phyloP scores from a whole-genome alignment of 306 rosid species.

The Prunus kanzakura region DNA sequence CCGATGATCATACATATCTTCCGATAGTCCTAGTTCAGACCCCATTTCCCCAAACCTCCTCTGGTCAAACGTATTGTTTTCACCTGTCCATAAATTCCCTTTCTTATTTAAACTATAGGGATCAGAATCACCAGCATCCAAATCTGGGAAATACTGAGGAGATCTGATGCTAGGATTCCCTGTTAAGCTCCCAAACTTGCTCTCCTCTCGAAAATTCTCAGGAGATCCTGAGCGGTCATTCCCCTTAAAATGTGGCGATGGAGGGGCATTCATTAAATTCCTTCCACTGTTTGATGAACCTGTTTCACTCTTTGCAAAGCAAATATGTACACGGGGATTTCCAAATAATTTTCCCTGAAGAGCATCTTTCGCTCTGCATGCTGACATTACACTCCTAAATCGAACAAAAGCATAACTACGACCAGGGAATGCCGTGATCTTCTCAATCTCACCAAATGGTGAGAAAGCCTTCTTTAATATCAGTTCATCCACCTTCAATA shows the following conservation, averaged over 20 bases:
- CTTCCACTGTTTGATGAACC: constrained; percentile 71
- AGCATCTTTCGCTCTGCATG: constrained; percentile 70
- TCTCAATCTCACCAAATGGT: constrained; percentile 88
- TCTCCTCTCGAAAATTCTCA: constrained; percentile 47
- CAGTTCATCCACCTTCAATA: constrained; percentile 74
- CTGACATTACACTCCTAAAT: constrained; percentile 58
- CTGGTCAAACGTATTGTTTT: constrained; percentile 41
- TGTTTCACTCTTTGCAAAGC: constrained; percentile 87
- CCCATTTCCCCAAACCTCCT: constrained; percentile 61
- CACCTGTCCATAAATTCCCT: constrained; percentile 51
- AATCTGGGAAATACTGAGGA: constrained; percentile 45
- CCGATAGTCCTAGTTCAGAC: constrained; percentile 42
- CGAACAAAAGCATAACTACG: constrained; percentile 95
- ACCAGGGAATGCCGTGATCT: constrained; percentile 88
- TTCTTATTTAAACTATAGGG: constrained; percentile 45
- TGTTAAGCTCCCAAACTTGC: constrained; percentile 37
- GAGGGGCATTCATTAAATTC: constrained; percentile 52
- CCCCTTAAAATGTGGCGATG: constrained; percentile 49
- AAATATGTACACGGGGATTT: constrained; percentile 89
- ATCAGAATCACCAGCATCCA: constrained; percentile 57
- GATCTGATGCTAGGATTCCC: constrained; percentile 47
- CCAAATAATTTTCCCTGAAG: constrained; percentile 92
- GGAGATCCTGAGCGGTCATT: constrained; percentile 52
- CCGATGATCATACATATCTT: constrained; percentile 52
- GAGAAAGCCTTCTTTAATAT: constrained; percentile 72